These are phyloP conservation scores for Leucaena leucocephala DNA, from an alignment of 306 rosid genomes.

Conservation along the genomic window DNA sequence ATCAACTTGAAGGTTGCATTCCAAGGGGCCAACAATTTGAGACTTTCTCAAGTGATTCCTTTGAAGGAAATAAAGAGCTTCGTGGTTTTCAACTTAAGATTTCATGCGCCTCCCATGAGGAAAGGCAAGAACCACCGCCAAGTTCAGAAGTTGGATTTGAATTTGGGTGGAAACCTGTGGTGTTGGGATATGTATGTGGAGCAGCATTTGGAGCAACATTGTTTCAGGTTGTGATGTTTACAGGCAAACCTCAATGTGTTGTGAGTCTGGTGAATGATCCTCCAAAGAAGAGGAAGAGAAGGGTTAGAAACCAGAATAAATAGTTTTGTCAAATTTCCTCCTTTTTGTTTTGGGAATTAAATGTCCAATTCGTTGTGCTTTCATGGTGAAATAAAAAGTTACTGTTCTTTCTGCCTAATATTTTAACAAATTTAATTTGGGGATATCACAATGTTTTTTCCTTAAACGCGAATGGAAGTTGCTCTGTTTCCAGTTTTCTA, in stretches of 20 bases:
- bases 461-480: too few species aligned
- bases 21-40: background rate
- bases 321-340: background rate
- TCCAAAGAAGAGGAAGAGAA: background rate
- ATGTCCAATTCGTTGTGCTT: background rate
- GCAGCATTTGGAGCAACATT: background rate
- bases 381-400: background rate
- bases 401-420: background rate
- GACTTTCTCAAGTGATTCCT: background rate
- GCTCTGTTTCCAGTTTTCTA: too few species aligned
- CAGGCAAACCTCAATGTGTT: background rate
- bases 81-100: background rate
- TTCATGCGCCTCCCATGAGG: background rate
- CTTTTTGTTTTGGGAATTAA: background rate
- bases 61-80: too few species aligned
- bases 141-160: background rate
- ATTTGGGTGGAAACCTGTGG: background rate
- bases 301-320: background rate
- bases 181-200: background rate
- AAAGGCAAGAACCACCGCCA: background rate
- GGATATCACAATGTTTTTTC: background rate
- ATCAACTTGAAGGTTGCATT: background rate
- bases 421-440: background rate
- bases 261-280: background rate
- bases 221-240: background rate